These are phyloP conservation scores for Candida labiduridarum DNA, from an alignment of 1,139 yeast species.

Conservation along the genomic window DNA sequence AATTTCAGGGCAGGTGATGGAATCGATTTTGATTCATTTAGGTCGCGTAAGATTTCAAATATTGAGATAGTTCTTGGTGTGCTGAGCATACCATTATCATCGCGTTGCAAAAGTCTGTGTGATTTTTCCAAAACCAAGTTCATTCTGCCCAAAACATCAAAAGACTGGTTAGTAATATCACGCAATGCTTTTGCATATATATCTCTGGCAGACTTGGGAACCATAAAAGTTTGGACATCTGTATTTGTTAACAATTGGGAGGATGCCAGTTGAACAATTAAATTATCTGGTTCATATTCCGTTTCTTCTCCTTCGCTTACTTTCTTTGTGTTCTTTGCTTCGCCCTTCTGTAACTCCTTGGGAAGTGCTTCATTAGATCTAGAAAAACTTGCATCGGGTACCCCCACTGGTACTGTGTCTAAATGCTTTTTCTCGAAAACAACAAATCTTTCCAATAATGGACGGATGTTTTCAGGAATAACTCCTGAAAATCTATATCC, in stretches of 20 bases:
- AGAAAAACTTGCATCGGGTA: slow-evolving; percentile 36
- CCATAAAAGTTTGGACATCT: slow-evolving; percentile 39
- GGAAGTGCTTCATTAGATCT: slow-evolving; percentile 29
- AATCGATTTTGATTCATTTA: neutral
- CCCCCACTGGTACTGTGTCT: slow-evolving; percentile 44
- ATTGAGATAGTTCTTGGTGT: slow-evolving; percentile 53
- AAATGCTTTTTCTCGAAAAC: slow-evolving; percentile 33
- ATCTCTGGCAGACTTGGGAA: slow-evolving; percentile 38
- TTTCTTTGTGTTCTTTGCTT: slow-evolving; percentile 7
- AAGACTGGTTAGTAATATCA: slow-evolving; percentile 34
- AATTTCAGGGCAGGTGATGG: neutral
- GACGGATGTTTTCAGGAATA: slow-evolving; percentile 35
- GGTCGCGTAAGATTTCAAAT: slow-evolving; percentile 43
- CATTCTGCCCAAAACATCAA: slow-evolving; percentile 32
- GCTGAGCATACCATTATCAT: slow-evolving; percentile 39
- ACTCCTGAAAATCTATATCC: slow-evolving; percentile 57
- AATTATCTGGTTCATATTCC: slow-evolving; percentile 25
- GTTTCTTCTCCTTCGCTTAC: slow-evolving; percentile 7
- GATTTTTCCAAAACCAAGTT: slow-evolving; percentile 51
- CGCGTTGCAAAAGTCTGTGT: slow-evolving; percentile 56
- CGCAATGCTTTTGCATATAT: slow-evolving; percentile 32
- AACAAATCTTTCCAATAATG: slow-evolving; percentile 28
- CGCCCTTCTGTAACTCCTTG: slow-evolving; percentile 16
- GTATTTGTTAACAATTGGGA: slow-evolving; percentile 40
- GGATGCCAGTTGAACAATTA: slow-evolving; percentile 41